These are phyloP conservation scores for Amanita pseudoporphyria DNA, from an alignment of 768 basidiomycete genomes.

Conservation along the genomic window DNA sequence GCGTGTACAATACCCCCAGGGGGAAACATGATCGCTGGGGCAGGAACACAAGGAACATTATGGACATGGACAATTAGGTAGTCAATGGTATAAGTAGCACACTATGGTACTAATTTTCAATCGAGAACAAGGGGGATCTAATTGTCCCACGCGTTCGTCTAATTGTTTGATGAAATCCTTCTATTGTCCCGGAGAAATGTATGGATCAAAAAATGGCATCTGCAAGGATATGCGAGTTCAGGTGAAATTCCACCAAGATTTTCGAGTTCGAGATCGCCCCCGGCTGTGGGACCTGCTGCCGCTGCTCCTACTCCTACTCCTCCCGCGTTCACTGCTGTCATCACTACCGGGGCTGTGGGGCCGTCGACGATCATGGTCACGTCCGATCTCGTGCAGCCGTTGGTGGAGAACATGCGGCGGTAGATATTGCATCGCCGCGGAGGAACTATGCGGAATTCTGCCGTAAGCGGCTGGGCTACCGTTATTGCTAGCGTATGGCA, in stretches of 20 bases:
- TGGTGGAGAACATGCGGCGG: constrained; percentile 8
- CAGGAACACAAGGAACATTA: constrained; percentile 27
- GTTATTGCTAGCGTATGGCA: constrained; percentile 5
- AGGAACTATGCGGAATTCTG: not conserved
- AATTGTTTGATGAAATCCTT: not conserved
- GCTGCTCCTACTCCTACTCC: constrained; percentile 2
- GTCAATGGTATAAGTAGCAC: not conserved
- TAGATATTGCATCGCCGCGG: constrained; percentile 3
- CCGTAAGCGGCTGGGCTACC: not conserved
- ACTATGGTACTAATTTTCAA: no score
- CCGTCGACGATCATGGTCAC: not conserved
- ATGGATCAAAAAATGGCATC: not conserved
- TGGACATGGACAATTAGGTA: constrained; percentile 29
- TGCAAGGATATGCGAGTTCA: not conserved
- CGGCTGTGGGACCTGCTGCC: constrained; percentile 1
- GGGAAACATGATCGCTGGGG: constrained; percentile 31
- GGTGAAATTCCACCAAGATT: constrained; percentile 5
- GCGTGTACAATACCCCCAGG: constrained; percentile 33
- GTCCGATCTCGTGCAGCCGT: constrained; percentile 9
- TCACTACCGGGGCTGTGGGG: not conserved
- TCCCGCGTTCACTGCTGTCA: constrained; percentile 1
- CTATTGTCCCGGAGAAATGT: not conserved
- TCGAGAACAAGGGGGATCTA: no score
- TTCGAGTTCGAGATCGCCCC: constrained; percentile 5
- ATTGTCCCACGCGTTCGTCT: not conserved